Evolutionary conservation across 805 yeast species (phyloP), one percentile per base, ranked within the genome.

Genomic region (Wickerhamiella spandovensis): DNA sequence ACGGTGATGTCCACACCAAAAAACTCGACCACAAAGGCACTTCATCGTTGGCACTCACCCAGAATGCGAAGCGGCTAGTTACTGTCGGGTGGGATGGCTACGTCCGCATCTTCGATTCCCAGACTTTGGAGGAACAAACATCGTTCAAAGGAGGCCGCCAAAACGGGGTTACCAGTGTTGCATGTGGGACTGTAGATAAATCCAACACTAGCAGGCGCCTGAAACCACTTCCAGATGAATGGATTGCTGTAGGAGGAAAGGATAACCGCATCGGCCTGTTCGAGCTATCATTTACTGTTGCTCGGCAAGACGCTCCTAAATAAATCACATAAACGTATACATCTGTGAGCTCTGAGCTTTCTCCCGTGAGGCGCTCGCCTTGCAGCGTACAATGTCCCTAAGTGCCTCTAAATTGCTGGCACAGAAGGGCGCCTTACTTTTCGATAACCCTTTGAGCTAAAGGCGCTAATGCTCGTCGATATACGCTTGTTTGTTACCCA

Each of bases 231-330:
- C 60, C 61, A 9, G 35, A 52, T 1, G 51, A 54, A 2, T 54
- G 71, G 58, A 53, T 77, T 1, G 72, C 77, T 5, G 69, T 72
- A 1, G 83, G 78, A 0, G 78, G 74, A 45, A 76, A 74, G 47
- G 82, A 79, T 54, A 82, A 82, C 2, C 66, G 77, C 2, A 66
- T 79, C 2, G 68, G 67, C 12, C 61, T 75, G 10, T 74, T 70
- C 58, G 56, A 58, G n/a, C 49, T 50, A 12, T 28, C 32, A 15
- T 28, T 28, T 28, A 12, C 12, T 12, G 32, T 28, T n/a, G n/a
- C n/a, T n/a, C n/a, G n/a, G n/a, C n/a, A n/a, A n/a, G n/a, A n/a
- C n/a, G n/a, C n/a, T n/a, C n/a, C n/a, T n/a, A n/a, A n/a, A n/a
- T n/a, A n/a, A n/a, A n/a, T n/a, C n/a, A n/a, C n/a, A n/a, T n/a